Evolutionary conservation across 768 basidiomycete species (phyloP), one percentile per base, ranked within the genome.

Genomic region (Russula compacta): DNA sequence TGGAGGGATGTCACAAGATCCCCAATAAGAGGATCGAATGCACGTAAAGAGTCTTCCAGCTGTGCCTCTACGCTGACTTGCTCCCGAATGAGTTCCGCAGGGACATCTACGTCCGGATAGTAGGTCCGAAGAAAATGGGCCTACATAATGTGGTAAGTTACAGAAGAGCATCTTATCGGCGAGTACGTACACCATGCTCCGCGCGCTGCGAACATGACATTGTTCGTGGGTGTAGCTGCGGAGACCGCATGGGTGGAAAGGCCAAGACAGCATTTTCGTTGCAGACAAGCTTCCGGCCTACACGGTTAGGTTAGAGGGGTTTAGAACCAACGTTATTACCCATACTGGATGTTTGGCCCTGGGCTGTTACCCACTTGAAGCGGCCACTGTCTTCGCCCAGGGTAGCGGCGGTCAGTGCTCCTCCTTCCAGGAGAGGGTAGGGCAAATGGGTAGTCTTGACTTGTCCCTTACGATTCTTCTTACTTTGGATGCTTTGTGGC

Each of bases 91-190:
- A 92, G 72, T 43, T 88, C 83, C n/a, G 80, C 73, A 7, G 86
- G 74, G n/a, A 92, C 75, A 61, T 90, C 87, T 15, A 86, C 76
- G 61, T 91, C 88, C 1, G 89, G 87, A 56, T 86, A 78, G 70
- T 80, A 79, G 4, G 82, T 84, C 48, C 86, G 82, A 50, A 91
- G 75, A 66, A 88, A 89, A 58, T 84, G 83, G 14, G 86, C 80
- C 89, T 92, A 61, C 17, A 49, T n/a, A 39, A 51, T 32, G 29
- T 24, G 17, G 60, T 50, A 36, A 35, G 44, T 39, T 49, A 53
- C 47, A 54, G 50, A 62, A 11, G 39, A 17, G 14, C 33, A 56
- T 59, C 56, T 42, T 33, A 17, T 15, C 24, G 42, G 3, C 56
- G 24, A 36, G 6, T 19, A 60, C 81, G 53, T 70, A 91, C 89